Evolutionary conservation across 148 eudicot genomes (phyloP).

Genomic region (Tetragonia tetragonoides): DNA sequence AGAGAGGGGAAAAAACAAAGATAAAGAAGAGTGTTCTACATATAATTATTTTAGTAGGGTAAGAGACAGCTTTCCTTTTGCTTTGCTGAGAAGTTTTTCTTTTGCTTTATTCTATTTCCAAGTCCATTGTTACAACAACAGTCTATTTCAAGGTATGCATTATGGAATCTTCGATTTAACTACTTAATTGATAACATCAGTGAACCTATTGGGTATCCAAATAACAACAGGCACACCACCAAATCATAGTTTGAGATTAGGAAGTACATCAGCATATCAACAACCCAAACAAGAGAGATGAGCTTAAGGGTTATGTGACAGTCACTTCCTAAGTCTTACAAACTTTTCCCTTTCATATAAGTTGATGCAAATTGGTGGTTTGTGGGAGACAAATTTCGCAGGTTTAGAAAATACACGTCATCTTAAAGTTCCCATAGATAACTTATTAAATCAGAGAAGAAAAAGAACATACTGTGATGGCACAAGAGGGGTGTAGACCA

Average conservation of each 20-base stretch:
- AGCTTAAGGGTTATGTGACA: too few species aligned
- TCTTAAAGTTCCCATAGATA: background rate
- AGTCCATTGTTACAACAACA: background rate
- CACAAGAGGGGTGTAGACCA: constrained; percentile 88
- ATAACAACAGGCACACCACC: too few species aligned
- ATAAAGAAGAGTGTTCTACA: constrained; percentile 13
- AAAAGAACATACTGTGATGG: constrained; percentile 72
- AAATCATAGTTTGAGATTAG: too few species aligned
- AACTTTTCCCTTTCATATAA: too few species aligned
- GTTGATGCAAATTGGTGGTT: too few species aligned
- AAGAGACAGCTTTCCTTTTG: constrained; percentile 10
- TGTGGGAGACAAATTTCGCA: background rate
- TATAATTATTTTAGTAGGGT: constrained; percentile 11
- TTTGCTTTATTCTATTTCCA: background rate
- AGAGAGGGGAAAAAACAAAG: constrained; percentile 13
- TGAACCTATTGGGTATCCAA: background rate
- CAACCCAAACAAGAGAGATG: too few species aligned
- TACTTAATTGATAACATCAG: background rate
- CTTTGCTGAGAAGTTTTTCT: background rate
- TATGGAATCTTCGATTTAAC: background rate
- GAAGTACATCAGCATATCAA: too few species aligned
- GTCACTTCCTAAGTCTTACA: too few species aligned
- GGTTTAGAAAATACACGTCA: background rate
- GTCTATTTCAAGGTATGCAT: background rate
- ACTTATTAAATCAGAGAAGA: background rate